These are phyloP conservation scores for Brassica balearica DNA, from an alignment of 441 rosid species.

Conservation along the genomic window DNA sequence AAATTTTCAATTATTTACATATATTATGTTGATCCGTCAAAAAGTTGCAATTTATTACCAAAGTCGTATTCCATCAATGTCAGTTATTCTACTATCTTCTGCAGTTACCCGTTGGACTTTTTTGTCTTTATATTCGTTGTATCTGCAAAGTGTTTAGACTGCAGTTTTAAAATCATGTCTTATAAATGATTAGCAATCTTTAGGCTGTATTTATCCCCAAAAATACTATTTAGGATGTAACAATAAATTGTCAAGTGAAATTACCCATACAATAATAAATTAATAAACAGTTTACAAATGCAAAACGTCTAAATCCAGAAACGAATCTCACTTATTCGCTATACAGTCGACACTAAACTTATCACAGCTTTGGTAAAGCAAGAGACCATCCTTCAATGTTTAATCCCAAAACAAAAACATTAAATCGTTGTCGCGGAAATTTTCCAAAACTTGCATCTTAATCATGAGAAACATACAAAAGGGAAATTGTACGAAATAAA, in stretches of 20 bases:
- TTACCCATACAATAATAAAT: not conserved
- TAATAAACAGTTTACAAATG: not conserved
- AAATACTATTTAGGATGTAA: not conserved
- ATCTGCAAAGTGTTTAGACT: not conserved
- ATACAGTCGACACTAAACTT: conserved; percentile 20
- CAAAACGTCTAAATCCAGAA: conserved; percentile 11
- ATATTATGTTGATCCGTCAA: not conserved
- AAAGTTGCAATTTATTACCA: not conserved
- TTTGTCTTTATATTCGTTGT: not conserved
- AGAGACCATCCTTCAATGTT: conserved; percentile 11
- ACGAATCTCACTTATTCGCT: conserved; percentile 18
- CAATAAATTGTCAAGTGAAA: not conserved
- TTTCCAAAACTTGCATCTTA: conserved; percentile 27
- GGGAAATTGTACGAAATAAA: conserved; percentile 19
- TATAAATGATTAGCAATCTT: not conserved
- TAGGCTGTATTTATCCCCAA: not conserved
- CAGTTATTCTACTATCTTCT: conserved; percentile 1
- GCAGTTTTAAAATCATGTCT: not conserved
- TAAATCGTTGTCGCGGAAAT: conserved; percentile 23
- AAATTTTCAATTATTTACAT: not conserved
- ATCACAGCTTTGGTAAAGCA: conserved; percentile 33
- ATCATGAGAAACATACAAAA: conserved; percentile 41
- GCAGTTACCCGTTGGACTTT: not conserved
- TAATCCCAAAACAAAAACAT: conserved; percentile 27
- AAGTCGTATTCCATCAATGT: not conserved